A percentile compares a stretch with the other conserved stretches of the same genome.
Evolutionary conservation across 768 basidiomycete species (phyloP).

Genomic region (Leucocoprinus birnbaumii): DNA sequence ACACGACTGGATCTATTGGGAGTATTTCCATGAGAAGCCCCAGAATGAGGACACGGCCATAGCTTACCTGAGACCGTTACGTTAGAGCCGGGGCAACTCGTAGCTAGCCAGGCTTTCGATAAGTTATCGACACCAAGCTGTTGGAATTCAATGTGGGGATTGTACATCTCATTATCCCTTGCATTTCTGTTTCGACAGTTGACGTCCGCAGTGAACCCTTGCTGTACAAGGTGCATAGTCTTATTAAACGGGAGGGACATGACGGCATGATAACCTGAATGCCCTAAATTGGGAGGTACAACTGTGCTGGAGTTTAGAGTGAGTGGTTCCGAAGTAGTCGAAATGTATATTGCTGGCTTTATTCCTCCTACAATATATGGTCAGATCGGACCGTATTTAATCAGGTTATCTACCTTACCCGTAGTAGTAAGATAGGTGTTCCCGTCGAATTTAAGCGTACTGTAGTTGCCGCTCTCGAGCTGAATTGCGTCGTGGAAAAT

Average conservation of each 20-base stretch:
- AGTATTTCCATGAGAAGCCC: neutral
- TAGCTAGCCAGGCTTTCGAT: neutral
- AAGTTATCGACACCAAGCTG: neutral
- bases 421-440: conserved; percentile 1
- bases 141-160: neutral
- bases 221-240: conserved; percentile 2
- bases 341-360: neutral
- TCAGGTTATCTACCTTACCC: neutral
- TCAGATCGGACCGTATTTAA: too few species aligned
- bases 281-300: neutral
- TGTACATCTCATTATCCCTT: neutral
- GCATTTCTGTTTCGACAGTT: neutral
- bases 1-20: neutral
- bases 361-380: neutral
- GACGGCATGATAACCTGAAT: neutral
- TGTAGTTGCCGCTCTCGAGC: neutral
- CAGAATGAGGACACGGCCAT: neutral
- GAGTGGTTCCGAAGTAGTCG: neutral
- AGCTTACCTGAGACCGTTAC: neutral
- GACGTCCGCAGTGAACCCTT: conserved; percentile 3
- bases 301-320: neutral
- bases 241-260: conserved; percentile 3
- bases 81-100: neutral
- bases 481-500: neutral
- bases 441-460: conserved; percentile 1